Evolutionary conservation across 1,139 yeast genomes (phyloP), one percentile per base, ranked within the genome.

Genomic region (Pichia sorboxylosa): DNA sequence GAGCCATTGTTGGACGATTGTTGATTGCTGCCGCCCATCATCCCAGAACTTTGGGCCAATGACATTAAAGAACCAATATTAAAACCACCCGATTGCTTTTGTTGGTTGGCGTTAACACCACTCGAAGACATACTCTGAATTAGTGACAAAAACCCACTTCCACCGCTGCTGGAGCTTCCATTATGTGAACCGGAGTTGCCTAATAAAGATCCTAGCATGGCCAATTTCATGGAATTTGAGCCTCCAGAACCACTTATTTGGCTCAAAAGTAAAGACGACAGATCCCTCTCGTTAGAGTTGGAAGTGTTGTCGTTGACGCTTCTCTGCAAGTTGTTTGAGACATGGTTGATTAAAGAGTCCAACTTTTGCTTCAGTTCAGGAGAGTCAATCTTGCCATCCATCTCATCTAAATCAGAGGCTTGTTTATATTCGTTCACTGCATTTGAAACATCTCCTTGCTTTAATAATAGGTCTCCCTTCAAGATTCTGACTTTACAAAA

Each of bases 381-480:
- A 4, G 49, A 41, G 27, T 50, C 45, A 17, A 48, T 42, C 13
- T 35, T 45, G 5, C 55, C 55, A 30, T 51, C 55, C 15, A 31
- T 28, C 36, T 51, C 55, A 35, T 51, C 56, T 23, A 50, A 40
- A 27, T 45, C 38, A 13, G 52, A 49, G 11, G 55, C 55, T 29
- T 36, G 34, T 20, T 39, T 37, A 28, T 49, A 51, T 33, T 49
- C 43, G 7, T 42, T 45, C 14, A 49, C 39, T 4, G 55, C 55
- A 17, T 27, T 41, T 18, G 38, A 34, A 6, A 36, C 29, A 20
- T 49, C 28, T 14, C 51, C 51, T 28, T 39, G 37, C 4, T 39
- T 38, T 11, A 47, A 29, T 13, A 43, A 34, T 9, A 48, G 30
- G 29, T 51, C 54, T 33, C 55, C 55, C 10, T 44, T 31, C 3